Percentiles rank a stretch among this genome's conserved stretches.
Conservation (phyloP, 1,139 yeast species). For the Suhomyces wounanorum region DNA sequence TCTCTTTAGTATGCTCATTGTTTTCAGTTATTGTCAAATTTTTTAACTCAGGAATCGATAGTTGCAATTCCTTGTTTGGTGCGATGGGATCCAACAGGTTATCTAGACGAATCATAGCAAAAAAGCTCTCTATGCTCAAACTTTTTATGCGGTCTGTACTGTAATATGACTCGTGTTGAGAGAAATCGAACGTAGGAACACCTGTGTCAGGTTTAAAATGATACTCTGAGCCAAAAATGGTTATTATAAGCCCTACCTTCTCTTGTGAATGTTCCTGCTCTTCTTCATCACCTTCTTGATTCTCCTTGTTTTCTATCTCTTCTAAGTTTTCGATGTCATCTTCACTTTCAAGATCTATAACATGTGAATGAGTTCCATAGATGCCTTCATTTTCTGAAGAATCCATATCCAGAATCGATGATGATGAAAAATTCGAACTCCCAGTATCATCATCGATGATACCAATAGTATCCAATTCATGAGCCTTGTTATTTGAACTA, state of each 20-base stretch:
- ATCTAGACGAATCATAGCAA: conserved; percentile 28
- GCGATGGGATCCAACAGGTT: conserved; percentile 31
- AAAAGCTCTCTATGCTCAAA: conserved; percentile 28
- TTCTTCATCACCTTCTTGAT: background rate
- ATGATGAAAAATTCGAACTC: background rate
- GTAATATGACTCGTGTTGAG: conserved; percentile 26
- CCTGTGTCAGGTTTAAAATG: conserved; percentile 26
- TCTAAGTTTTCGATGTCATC: conserved; percentile 21
- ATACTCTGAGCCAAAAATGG: conserved; percentile 27
- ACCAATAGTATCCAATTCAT: background rate
- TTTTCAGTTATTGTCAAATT: conserved; percentile 42
- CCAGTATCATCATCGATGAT: background rate
- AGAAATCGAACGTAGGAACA: conserved; percentile 14
- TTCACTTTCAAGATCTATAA: conserved; percentile 15
- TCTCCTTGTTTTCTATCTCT: background rate
- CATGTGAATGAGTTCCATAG: background rate
- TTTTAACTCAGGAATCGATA: conserved; percentile 36
- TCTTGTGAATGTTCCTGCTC: background rate
- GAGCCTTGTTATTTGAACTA: background rate
- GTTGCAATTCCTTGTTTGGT: conserved; percentile 32
- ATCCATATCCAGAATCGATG: background rate
- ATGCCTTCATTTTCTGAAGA: background rate
- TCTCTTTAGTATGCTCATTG: conserved; percentile 33
- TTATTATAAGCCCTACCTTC: background rate
- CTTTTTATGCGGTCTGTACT: conserved; percentile 23